These are phyloP conservation scores for Paecilomyces sp. DNA, from an alignment of 2,329 filamentous ascomycete genomes.

Conservation along the genomic window DNA sequence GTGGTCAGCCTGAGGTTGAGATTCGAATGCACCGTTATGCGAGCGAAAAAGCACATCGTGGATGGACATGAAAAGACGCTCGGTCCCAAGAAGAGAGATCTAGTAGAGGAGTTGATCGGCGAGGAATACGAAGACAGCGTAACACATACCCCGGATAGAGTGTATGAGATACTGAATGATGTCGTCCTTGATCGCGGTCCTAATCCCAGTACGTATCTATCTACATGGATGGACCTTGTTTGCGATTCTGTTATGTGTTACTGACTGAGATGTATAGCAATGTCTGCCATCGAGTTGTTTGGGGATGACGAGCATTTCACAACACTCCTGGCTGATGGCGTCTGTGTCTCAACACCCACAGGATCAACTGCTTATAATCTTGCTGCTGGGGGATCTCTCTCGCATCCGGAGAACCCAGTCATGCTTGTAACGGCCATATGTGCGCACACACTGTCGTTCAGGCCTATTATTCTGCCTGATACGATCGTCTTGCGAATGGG, in stretches of 20 bases:
- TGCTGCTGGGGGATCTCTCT: conserved; percentile 88
- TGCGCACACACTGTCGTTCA: conserved; percentile 88
- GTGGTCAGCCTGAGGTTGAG: conserved; percentile 80
- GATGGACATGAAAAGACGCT: conserved; percentile 4
- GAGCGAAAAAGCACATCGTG: conserved; percentile 38
- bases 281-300: conserved; percentile 88
- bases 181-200: conserved; percentile 93
- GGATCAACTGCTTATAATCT: conserved; percentile 95
- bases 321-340: conserved; percentile 82
- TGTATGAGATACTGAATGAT: conserved; percentile 89
- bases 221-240: not conserved
- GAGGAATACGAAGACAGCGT: conserved; percentile 76
- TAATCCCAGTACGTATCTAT: conserved; percentile 66
- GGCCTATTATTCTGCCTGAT: conserved; percentile 93
- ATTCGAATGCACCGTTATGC: conserved; percentile 92
- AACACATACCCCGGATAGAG: conserved; percentile 78
- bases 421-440: conserved; percentile 93
- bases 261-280: conserved; percentile 47
- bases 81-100: conserved; percentile 48
- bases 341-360: conserved; percentile 90
- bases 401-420: conserved; percentile 92
- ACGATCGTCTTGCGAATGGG: conserved; percentile 89
- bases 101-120: conserved; percentile 85
- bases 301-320: conserved; percentile 95
- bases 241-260: not conserved